Conservation (phyloP, 2,329 filamentous ascomycete genomes). For the Phaeomoniella chlamydospora region DNA sequence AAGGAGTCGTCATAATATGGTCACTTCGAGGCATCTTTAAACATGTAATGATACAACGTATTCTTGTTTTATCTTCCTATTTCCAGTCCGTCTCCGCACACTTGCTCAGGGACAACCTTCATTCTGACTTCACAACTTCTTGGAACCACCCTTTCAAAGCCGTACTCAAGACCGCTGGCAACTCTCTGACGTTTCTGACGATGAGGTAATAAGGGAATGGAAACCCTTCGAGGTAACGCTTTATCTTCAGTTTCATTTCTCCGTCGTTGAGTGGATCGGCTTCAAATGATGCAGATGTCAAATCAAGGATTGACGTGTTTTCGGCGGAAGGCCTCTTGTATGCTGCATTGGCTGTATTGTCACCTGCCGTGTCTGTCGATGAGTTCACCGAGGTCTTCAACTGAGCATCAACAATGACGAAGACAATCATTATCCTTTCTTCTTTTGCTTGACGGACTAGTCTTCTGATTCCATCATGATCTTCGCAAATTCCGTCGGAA, state of each 20-base stretch:
- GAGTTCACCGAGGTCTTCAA: constrained; percentile 9
- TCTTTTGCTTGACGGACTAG: constrained; percentile 79
- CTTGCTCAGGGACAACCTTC: no score
- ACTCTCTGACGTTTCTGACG: constrained; percentile 78
- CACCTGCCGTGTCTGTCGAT: constrained; percentile 4
- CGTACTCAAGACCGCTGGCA: constrained; percentile 76
- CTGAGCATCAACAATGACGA: constrained; percentile 78
- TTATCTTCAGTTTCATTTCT: constrained; percentile 58
- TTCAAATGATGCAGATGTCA: constrained; percentile 75
- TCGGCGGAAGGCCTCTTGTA: no score
- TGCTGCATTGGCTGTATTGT: constrained; percentile 17
- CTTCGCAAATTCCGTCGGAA: constrained; percentile 84
- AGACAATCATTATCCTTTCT: constrained; percentile 94
- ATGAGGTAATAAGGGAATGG: constrained; percentile 96
- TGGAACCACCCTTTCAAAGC: constrained; percentile 94
- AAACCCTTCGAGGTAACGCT: constrained; percentile 87
- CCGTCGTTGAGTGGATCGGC: constrained; percentile 39
- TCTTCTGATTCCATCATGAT: constrained; percentile 69
- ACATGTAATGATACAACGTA: no score
- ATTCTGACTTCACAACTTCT: constrained; percentile 39
- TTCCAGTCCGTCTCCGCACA: no score
- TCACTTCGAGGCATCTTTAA: no score
- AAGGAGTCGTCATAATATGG: no score
- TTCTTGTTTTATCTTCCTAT: no score
- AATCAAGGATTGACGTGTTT: constrained; percentile 55